Conservation (phyloP, 176 grass and related monocot species). For the Bonia amplexicaulis region DNA sequence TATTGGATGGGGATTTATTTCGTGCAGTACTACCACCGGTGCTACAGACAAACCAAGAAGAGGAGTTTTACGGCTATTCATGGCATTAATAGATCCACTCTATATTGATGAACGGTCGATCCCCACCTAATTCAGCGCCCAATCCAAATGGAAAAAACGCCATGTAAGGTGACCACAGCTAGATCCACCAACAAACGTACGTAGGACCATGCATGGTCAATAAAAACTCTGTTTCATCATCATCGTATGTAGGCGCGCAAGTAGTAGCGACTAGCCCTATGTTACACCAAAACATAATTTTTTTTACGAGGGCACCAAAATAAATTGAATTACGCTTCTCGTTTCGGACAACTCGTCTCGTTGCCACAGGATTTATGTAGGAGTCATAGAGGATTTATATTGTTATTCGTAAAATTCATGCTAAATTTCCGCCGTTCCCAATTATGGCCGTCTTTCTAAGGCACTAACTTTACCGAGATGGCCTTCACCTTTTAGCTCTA, state of each 20-base stretch:
- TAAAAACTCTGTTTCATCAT: neutral
- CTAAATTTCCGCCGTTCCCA: too few relatives aligned
- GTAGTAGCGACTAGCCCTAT: neutral
- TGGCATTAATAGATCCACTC: conserved; percentile 15
- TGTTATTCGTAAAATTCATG: neutral
- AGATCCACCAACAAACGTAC: conserved; percentile 41
- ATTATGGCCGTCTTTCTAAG: too few relatives aligned
- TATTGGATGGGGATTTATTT: neutral
- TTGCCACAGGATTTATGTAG: neutral
- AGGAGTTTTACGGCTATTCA: conserved; percentile 10
- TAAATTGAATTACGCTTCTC: too few relatives aligned
- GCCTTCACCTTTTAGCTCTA: neutral
- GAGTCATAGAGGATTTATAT: neutral
- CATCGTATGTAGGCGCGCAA: neutral
- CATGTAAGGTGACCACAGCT: conserved; percentile 16
- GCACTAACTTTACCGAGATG: neutral
- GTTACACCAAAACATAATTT: neutral
- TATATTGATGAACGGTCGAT: neutral
- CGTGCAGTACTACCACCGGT: neutral
- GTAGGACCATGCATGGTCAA: conserved; percentile 22
- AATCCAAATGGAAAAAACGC: neutral
- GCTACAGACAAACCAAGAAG: conserved; percentile 14
- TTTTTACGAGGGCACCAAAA: too few relatives aligned
- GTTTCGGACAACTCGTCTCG: too few relatives aligned
- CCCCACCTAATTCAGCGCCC: conserved; percentile 18